Conservation (phyloP, 805 yeast species). For the Brettanomyces custersianus region DNA sequence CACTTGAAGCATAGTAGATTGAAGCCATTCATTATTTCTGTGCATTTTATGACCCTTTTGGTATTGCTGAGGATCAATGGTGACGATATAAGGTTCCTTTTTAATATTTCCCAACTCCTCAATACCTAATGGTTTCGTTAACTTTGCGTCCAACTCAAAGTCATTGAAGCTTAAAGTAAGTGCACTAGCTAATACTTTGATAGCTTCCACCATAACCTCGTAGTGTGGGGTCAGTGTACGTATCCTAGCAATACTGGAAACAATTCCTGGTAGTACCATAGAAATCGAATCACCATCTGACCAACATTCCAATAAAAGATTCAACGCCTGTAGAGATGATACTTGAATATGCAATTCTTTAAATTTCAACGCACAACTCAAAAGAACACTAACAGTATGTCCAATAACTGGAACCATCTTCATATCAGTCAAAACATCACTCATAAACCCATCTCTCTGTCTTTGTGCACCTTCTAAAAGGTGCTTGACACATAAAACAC, state of each 20-base stretch:
- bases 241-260: constrained; percentile 35
- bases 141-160: constrained; percentile 22
- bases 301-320: constrained; percentile 25
- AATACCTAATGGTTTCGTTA: constrained; percentile 3
- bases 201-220: constrained; percentile 23
- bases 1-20: constrained; percentile 42
- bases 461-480: constrained; percentile 25
- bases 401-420: constrained; percentile 36
- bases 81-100: constrained; percentile 6
- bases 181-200: constrained; percentile 25
- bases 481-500: constrained; percentile 22
- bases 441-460: constrained; percentile 17
- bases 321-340: constrained; percentile 26
- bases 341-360: constrained; percentile 22
- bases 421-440: constrained; percentile 22
- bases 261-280: constrained; percentile 42
- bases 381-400: constrained; percentile 35
- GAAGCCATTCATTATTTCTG: constrained; percentile 47
- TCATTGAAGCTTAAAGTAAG: constrained; percentile 34
- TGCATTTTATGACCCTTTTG: constrained; percentile 9
- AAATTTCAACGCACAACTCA: constrained; percentile 27
- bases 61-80: not conserved
- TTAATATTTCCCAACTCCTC: constrained; percentile 7
- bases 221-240: constrained; percentile 28
- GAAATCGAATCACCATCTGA: constrained; percentile 42